Base-by-base conservation (phyloP, 2,329 filamentous ascomycete genomes). In the Alternaria alternata region DNA sequence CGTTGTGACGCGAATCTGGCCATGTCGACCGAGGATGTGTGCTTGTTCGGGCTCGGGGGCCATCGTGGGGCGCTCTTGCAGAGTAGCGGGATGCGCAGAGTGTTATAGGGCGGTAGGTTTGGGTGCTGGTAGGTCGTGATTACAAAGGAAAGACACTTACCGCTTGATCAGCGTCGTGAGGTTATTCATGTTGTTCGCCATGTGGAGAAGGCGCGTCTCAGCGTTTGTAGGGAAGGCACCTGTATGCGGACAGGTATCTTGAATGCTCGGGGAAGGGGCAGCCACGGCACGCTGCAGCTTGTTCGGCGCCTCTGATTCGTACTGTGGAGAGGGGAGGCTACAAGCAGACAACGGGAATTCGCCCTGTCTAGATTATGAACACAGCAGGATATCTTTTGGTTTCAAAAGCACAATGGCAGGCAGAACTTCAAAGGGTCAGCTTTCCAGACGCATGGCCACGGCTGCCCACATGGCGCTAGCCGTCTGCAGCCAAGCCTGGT, bases 81-180 rank as follows among this genome's bases (percentile, higher is more conserved):
- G 49, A 34, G 30, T 26, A 44, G 28, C 24, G 18, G 36, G 49
- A 53, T 24, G 20, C 9, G 39, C 47, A 36, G 46, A 26, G 26
- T 48, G 39, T 54, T 47, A 44, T 42, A 47, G 16, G 43, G n/a
- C n/a, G 34, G 36, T 18, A 43, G 54, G 34, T 49, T n/a, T 14
- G 49, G 7, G 14, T 22, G 18, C 30, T 24, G 16, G 24, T 18
- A 34, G 24, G 32, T 52, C 18, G 36, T 32, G 28, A 36, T 61
- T 55, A 30, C 48, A 54, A 28, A 41, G 39, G 51, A 62, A 56
- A 49, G 34, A 42, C 28, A 81, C 87, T 72, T 87, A 98, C 95
- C 95, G 89, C 87, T 99, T 99, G 84, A 99, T 97, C 75, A 99
- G 88, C 55, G 95, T 99, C 36, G 93, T 96, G 65, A 99, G 84